phyloP scores from a whole-genome alignment of 2,329 filamentous ascomycete genomes.

The Penicillium sp. region DNA sequence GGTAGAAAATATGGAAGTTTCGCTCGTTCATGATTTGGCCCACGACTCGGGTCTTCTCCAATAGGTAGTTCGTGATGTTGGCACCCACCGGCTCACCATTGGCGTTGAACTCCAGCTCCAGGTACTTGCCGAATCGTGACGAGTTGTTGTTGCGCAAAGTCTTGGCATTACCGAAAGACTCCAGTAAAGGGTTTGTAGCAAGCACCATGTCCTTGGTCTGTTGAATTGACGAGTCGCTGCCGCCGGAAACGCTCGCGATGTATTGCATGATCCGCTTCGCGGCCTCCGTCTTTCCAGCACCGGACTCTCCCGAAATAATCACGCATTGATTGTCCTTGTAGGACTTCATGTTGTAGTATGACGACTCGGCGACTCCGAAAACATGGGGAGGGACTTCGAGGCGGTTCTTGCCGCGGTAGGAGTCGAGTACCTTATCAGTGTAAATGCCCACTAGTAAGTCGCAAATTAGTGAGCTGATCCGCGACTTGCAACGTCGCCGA shows the following conservation, averaged over 20 bases:
- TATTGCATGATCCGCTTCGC: constrained; percentile 99
- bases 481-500: neutral
- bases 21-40: constrained; percentile 93
- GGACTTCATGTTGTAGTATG: constrained; percentile 99
- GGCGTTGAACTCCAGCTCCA: constrained; percentile 93
- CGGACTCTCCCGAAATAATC: constrained; percentile 97
- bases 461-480: constrained; percentile 35
- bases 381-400: constrained; percentile 92
- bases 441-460: constrained; percentile 76
- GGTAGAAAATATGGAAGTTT: constrained; percentile 99
- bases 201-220: constrained; percentile 99
- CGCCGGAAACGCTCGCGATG: constrained; percentile 93
- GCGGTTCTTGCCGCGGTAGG: constrained; percentile 95
- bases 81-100: constrained; percentile 91
- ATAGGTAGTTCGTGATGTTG: constrained; percentile 95
- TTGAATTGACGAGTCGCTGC: constrained; percentile 80
- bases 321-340: constrained; percentile 99
- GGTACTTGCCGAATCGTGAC: constrained; percentile 95
- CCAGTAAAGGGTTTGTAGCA: constrained; percentile 92
- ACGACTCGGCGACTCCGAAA: constrained; percentile 91
- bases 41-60: constrained; percentile 93
- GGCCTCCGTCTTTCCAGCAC: constrained; percentile 96
- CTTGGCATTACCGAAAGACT: constrained; percentile 98
- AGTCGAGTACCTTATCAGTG: constrained; percentile 87
- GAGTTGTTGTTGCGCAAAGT: constrained; percentile 98